Base-by-base conservation (phyloP, 306 rosid species). In the Crataegus laevigata region DNA sequence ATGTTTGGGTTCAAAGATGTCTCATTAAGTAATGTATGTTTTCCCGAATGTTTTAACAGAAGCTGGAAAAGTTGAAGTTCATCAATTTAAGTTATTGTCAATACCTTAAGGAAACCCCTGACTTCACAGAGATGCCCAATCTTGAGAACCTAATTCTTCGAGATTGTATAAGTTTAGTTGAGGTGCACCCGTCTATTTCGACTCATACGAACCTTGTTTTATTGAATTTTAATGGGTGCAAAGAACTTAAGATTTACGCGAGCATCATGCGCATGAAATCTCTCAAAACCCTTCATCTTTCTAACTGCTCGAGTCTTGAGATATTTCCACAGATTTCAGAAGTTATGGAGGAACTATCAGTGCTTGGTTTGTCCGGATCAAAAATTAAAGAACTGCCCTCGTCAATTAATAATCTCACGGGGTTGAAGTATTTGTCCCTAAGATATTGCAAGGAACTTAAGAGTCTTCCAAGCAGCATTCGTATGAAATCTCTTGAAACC, bases 91-190 rank as follows among this genome's bases (percentile, higher is more conserved):
- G 25, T 19, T 4, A 10, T 0, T 81, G 66, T 15, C 6, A 1
- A 6, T 19, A 34, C 24, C 68, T 81, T 8, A 45, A 13, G 6
- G 58, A 81, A n/a, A 40, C 60, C 3, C 81, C 78, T 3, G 50
- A 81, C 74, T 73, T 81, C 19, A 65, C 77, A 8, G 8, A 22
- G 11, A 71, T 78, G 7, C n/a, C 8, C 14, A 71, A 42, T 57
- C 81, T 81, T 45, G 38, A 65, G 67, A 55, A 22, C 11, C 1
- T 67, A 25, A 19, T 34, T 10, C 45, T 76, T 54, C 42, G 11
- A 36, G 26, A 24, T 14, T 76, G 45, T 13, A 76, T 36, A 15
- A 50, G 54, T 43, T 65, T 81, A 66, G 8, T 18, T 9, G 4
- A 45, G 4, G 71, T 81, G 25, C 84, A 61, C 19, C 36, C 78